Evolutionary conservation across 116 monocot genomes (phyloP).

Genomic region (Iris pallida): DNA sequence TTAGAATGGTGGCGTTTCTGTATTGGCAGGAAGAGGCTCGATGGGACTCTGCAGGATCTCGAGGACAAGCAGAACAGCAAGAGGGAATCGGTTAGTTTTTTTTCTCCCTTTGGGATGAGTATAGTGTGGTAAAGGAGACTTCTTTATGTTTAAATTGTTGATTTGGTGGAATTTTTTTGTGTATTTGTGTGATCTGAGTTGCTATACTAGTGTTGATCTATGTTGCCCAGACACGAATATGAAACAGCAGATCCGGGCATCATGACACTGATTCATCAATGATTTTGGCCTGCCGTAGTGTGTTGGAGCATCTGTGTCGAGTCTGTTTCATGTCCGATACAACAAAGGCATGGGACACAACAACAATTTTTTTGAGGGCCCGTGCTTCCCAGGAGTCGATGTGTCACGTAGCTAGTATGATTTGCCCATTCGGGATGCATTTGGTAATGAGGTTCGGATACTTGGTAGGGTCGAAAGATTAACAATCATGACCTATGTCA

Average conservation of each 20-base stretch:
- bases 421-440: too few species aligned
- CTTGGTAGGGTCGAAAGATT: too few species aligned
- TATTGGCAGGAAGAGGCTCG: constrained; percentile 60
- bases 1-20: too few species aligned
- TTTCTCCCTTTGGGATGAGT: neutral
- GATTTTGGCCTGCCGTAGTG: too few species aligned
- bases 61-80: constrained; percentile 85
- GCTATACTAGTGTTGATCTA: neutral
- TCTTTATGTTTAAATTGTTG: neutral
- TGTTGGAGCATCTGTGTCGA: too few species aligned
- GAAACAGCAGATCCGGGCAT: neutral
- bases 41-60: constrained; percentile 61
- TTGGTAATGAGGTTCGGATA: too few species aligned
- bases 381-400: too few species aligned
- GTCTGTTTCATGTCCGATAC: too few species aligned
- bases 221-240: neutral
- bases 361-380: too few species aligned
- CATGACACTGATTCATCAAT: neutral
- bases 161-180: neutral
- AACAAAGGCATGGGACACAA: too few species aligned
- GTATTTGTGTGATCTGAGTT: neutral
- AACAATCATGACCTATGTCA: too few species aligned
- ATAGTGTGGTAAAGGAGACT: neutral
- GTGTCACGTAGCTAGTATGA: too few species aligned
- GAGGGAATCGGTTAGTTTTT: constrained; percentile 62